Percentiles rank a stretch among this genome's conserved stretches.
Conservation (phyloP, 208 protist species). For the Leishmania braziliensis region DNA sequence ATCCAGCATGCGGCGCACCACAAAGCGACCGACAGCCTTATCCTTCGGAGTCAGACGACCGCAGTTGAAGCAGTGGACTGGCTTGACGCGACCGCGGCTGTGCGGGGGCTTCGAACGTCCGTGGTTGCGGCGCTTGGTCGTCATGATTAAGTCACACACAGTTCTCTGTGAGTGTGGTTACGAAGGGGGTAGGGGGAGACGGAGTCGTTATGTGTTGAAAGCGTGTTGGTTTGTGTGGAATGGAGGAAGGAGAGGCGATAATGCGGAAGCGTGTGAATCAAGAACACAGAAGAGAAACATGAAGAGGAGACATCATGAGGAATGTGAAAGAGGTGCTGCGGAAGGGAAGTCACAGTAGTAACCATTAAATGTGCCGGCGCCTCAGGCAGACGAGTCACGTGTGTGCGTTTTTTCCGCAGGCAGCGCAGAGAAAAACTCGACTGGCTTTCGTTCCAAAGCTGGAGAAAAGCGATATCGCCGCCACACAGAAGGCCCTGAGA, state of each 20-base stretch:
- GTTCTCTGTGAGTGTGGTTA: background rate
- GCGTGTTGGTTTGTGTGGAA: background rate
- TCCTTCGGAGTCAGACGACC: constrained; percentile 94
- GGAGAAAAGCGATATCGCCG: background rate
- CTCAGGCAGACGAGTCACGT: background rate
- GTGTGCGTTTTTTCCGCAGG: background rate
- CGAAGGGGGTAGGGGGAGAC: background rate
- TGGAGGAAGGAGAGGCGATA: background rate
- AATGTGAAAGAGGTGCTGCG: background rate
- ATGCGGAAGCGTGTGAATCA: background rate
- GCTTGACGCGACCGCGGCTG: constrained; percentile 90
- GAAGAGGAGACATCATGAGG: background rate
- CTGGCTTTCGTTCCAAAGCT: background rate
- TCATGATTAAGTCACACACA: constrained; percentile 65
- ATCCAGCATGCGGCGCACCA: constrained; percentile 99
- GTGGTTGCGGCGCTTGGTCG: constrained; percentile 94
- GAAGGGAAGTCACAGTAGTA: background rate
- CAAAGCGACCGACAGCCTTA: constrained; percentile 98
- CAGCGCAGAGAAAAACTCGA: background rate
- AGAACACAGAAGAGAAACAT: background rate
- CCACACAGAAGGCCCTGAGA: background rate
- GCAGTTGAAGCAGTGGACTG: constrained; percentile 95
- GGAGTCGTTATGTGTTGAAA: background rate
- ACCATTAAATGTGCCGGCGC: background rate
- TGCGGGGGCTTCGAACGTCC: constrained; percentile 91